Evolutionary conservation across 177 flowering plant species (phyloP).

Genomic region (Vitis hybrid): DNA sequence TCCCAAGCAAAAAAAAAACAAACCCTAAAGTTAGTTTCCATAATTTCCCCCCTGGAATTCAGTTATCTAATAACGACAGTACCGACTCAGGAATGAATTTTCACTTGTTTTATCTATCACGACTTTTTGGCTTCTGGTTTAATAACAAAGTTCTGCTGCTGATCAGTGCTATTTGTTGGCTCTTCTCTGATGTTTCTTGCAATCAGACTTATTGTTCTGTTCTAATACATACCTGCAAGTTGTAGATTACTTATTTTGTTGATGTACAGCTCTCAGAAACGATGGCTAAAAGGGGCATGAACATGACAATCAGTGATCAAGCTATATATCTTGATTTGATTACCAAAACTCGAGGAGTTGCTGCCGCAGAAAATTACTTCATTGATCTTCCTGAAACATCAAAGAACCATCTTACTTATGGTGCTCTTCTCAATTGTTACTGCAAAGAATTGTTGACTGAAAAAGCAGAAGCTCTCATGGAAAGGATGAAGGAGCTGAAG

Average conservation of each 20-base stretch:
- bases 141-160: too few species aligned
- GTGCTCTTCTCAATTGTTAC: constrained; percentile 88
- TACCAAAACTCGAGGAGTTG: constrained; percentile 69
- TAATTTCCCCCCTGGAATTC: too few species aligned
- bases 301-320: constrained; percentile 81
- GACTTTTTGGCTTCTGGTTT: too few species aligned
- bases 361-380: constrained; percentile 80
- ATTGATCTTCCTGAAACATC: constrained; percentile 73
- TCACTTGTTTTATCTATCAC: too few species aligned
- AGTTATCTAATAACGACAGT: too few species aligned
- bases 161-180: too few species aligned
- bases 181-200: too few species aligned
- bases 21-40: too few species aligned
- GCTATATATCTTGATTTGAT: constrained; percentile 91
- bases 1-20: too few species aligned
- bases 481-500: constrained; percentile 87
- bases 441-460: constrained; percentile 81
- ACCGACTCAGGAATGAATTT: too few species aligned
- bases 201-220: neutral
- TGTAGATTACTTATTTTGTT: constrained; percentile 1
- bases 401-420: constrained; percentile 72
- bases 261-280: constrained; percentile 68
- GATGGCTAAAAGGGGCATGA: constrained; percentile 74
- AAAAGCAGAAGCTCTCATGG: constrained; percentile 84
- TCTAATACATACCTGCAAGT: neutral